Conservation (phyloP, 2,329 filamentous ascomycete species). For the Lasiodiplodia citricola region DNA sequence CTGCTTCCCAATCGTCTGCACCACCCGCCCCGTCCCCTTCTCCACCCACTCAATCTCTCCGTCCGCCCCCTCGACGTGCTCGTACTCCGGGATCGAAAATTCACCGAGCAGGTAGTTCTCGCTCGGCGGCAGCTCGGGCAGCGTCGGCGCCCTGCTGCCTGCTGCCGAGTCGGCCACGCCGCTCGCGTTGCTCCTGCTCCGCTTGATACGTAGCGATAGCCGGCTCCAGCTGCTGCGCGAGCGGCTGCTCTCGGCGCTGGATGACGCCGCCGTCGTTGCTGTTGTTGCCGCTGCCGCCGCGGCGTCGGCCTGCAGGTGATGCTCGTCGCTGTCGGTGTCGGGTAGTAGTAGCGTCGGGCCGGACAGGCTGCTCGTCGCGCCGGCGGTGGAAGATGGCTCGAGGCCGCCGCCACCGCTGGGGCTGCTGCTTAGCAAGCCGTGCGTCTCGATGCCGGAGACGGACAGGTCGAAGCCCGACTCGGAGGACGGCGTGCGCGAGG, state of each 20-base stretch:
- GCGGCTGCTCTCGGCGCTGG: background rate
- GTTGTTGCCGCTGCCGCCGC: background rate
- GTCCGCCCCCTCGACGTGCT: background rate
- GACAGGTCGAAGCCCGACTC: conserved; percentile 10
- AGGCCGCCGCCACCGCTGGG: background rate
- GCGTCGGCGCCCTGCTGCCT: background rate
- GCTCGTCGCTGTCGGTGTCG: background rate
- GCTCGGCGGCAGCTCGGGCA: background rate
- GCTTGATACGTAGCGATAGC: too few species aligned
- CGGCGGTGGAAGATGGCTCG: background rate
- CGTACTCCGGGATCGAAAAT: background rate
- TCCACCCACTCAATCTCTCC: background rate
- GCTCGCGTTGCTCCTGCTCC: background rate
- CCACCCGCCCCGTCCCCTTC: background rate
- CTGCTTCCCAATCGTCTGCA: background rate
- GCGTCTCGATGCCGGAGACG: background rate
- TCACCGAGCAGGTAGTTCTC: background rate
- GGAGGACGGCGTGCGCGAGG: background rate
- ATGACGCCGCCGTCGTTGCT: background rate
- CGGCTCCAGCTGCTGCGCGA: background rate
- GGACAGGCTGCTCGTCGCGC: background rate
- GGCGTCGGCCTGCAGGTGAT: background rate
- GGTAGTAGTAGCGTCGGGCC: background rate
- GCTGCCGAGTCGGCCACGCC: background rate
- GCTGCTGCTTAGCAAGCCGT: background rate